These are phyloP conservation scores for Daldinia bambusicola DNA, from an alignment of 495 filamentous ascomycete genomes.

Conservation along the genomic window DNA sequence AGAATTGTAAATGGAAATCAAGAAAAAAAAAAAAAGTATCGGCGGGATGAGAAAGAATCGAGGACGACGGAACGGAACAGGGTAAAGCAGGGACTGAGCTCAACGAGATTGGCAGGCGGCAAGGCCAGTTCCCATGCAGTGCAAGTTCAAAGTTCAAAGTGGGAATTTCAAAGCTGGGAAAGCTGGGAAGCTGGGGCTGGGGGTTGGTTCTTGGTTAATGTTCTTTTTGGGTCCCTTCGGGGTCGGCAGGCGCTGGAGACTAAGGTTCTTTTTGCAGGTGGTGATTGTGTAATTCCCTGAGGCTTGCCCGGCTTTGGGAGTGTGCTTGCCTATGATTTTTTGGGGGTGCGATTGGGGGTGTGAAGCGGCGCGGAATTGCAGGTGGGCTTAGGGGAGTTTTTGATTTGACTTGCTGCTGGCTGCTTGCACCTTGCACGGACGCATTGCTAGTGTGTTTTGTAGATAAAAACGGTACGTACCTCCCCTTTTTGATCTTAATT, in stretches of 20 bases:
- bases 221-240: no score
- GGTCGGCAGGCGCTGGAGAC: conserved; percentile 26
- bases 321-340: neutral
- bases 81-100: conserved; percentile 1
- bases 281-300: conserved; percentile 32
- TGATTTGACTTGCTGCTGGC: conserved; percentile 7
- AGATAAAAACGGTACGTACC: conserved; percentile 11
- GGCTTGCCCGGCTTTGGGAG: conserved; percentile 19
- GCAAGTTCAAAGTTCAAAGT: conserved; percentile 1
- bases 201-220: conserved; percentile 8
- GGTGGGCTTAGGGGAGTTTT: conserved; percentile 15
- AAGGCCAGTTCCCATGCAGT: conserved; percentile 5
- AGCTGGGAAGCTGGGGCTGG: conserved; percentile 4
- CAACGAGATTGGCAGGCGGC: conserved; percentile 27
- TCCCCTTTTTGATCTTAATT: conserved; percentile 12
- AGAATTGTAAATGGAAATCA: conserved; percentile 29
- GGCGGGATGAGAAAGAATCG: conserved; percentile 21
- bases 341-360: conserved; percentile 9
- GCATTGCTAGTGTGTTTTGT: neutral
- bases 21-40: conserved; percentile 33
- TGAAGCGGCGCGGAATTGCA: conserved; percentile 13
- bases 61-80: conserved; percentile 28
- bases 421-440: conserved; percentile 1
- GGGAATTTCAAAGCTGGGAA: conserved; percentile 6
- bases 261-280: conserved; percentile 10